A percentile compares a stretch with the other conserved stretches of the same genome.
phyloP scores from a whole-genome alignment of 2,329 filamentous ascomycete genomes.

The Monilinia vaccinii-corymbosi region DNA sequence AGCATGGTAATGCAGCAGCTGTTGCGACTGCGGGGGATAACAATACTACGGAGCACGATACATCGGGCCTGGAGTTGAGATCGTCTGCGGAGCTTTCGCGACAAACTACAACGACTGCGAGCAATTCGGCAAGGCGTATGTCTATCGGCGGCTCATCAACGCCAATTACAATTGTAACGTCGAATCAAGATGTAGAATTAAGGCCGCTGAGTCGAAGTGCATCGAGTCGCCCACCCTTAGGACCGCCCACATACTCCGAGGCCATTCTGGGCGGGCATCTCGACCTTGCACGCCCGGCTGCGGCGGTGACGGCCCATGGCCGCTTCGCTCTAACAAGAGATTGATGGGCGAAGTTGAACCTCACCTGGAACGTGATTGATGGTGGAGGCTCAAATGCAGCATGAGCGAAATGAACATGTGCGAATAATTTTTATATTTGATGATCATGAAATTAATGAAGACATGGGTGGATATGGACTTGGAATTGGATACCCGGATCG shows the following conservation, averaged over 20 bases:
- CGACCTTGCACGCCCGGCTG: slow-evolving; percentile 14
- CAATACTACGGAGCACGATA: not conserved
- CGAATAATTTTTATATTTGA: not conserved
- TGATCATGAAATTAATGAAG: not conserved
- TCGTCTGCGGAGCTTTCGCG: not conserved
- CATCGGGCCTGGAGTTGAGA: not conserved
- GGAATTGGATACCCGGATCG: not conserved
- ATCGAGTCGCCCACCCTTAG: not conserved
- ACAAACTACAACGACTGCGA: not conserved
- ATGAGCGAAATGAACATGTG: not conserved
- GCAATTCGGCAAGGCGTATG: not conserved
- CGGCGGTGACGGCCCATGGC: slow-evolving; percentile 13
- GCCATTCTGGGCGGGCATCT: slow-evolving; percentile 6
- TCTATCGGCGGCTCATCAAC: not conserved
- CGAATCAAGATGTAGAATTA: slow-evolving; percentile 14
- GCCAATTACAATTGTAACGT: not conserved
- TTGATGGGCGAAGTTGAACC: slow-evolving; percentile 3
- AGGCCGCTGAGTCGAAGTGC: slow-evolving; percentile 6
- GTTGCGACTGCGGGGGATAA: not conserved
- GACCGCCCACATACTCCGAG: slow-evolving; percentile 24
- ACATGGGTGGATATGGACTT: not conserved
- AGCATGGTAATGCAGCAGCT: not conserved
- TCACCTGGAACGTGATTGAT: not conserved
- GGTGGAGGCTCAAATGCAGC: not conserved
- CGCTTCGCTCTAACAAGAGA: slow-evolving; percentile 11